Base-by-base conservation (phyloP, 768 basidiomycete genomes). In the Tylopilus intermedius region DNA sequence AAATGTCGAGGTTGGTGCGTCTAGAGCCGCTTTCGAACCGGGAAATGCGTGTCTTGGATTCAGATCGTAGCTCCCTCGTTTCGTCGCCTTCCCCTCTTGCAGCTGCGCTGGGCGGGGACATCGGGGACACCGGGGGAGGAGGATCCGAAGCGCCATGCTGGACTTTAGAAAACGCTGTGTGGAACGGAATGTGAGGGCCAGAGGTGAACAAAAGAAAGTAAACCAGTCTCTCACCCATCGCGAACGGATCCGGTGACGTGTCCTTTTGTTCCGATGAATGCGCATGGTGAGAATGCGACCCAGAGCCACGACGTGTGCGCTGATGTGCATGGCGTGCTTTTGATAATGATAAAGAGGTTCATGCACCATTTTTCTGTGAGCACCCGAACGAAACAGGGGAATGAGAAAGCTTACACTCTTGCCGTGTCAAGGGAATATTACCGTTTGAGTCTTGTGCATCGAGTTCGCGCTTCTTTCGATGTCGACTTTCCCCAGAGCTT, bases 141-240 rank as follows among this genome's bases (percentile, higher is more conserved):
- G 44, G 27, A 7, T 53, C 52, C 1, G 9, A 30, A 2, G 47
- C 43, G 11, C 55, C 55, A 0, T 41, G 42, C 5, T 55, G 62
- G 1, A 56, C 64, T 14, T 57, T 44, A 7, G 67, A 45, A 27
- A 69, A 67, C 2, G 65, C 66, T 67, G 24, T 35, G 8, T 15
- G 26, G 8, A 27, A 29, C 7, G 10, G 29, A 21, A 2, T 30
- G 35, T 1, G 29, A 9, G 3, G 18, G 15, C 8, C 35, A 37
- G 35, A 33, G 10, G 13, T 13, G 11, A 15, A 37, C 35, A 37
- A 37, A 33, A n/a, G 29, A 10, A 21, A 18, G 9, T n/a, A 3
- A 27, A 2, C 5, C 11, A n/a, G 4, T 4, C 26, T 6, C 58
- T 49, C 9, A 67, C 65, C 67, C 11, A 41, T 48, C 10, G 65